A percentile compares a stretch with the other conserved stretches of the same genome.
Evolutionary conservation across 2,329 filamentous ascomycete genomes (phyloP).

Genomic region (Beauveria bassiana): DNA sequence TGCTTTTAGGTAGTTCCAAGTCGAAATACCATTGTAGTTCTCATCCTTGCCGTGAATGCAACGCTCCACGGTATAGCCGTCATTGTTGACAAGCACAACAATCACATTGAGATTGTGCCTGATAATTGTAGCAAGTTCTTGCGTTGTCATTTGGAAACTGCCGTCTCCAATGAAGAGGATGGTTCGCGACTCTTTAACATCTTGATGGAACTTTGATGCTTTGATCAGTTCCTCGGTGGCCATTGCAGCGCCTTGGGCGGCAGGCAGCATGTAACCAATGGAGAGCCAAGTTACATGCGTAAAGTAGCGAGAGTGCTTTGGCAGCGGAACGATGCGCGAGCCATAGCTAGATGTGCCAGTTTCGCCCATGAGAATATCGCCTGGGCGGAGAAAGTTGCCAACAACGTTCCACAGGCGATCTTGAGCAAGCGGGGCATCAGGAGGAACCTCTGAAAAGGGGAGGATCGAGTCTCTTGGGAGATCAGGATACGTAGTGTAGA

Average conservation of each 20-base stretch:
- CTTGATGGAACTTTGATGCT: constrained; percentile 13
- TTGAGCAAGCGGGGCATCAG: constrained; percentile 34
- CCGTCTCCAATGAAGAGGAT: constrained; percentile 56
- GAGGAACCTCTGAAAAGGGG: constrained; percentile 13
- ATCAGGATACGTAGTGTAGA: constrained; percentile 19
- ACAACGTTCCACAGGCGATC: constrained; percentile 40
- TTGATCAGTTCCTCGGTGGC: constrained; percentile 40
- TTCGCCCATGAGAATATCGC: constrained; percentile 50
- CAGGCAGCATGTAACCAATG: constrained; percentile 54
- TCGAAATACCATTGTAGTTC: constrained; percentile 47
- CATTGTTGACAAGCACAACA: constrained; percentile 51
- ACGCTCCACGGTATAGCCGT: constrained; percentile 52
- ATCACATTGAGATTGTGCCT: constrained; percentile 39
- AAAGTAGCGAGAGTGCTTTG: constrained; percentile 38
- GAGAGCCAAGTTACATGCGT: constrained; percentile 49
- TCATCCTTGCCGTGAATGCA: constrained; percentile 47
- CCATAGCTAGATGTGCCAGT: constrained; percentile 52
- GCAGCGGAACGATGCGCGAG: constrained; percentile 41
- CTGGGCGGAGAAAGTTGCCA: constrained; percentile 37
- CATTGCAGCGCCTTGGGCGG: constrained; percentile 45
- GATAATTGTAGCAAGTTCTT: constrained; percentile 59
- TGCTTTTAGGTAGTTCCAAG: constrained; percentile 43
- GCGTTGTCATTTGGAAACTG: constrained; percentile 58
- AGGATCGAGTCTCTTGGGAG: constrained; percentile 20
- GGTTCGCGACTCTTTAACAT: constrained; percentile 26